Base-by-base conservation (phyloP, 2,329 filamentous ascomycete genomes). In the Endoconidiophora polonica region DNA sequence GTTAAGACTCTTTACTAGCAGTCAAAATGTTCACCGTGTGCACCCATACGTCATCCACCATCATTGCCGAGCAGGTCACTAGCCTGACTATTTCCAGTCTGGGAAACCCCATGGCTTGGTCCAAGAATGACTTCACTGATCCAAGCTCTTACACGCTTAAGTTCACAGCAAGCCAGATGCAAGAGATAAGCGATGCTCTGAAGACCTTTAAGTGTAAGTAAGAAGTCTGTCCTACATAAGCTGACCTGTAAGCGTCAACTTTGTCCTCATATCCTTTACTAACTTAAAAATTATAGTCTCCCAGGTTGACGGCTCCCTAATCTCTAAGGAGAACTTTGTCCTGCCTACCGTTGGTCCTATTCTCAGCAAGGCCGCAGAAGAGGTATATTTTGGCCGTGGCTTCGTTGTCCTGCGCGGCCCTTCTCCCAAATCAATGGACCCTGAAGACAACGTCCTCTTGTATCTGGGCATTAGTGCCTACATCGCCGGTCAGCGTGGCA, bases 391-490 rank as follows among this genome's bases (percentile, higher is more conserved):
- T 10, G 68, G 68, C 3, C 58, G 56, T 9, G 77, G 76, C 1
- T 69, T 80, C 55, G 68, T 68, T 45, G 66, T 80, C 6, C 58
- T 81, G 37, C 67, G 69, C 4, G 77, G 77, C 2, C 61, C 80
- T 1, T 65, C 70, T 12, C 64, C 70, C 0, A 57, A 61, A 2
- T 61, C 59, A 1, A 72, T 74, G 58, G 66, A 68, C 3, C 61
- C 66, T 22, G 70, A 76, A 54, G 74, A 80, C 46, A 73, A 72
- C 47, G 60, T 73, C n/a, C 65, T 69, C 4, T 62, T 78, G 39
- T 79, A 74, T 55, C 65, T 77, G 5, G 77, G 73, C 0, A 60
- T 81, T 7, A 67, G 74, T 1, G 69, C 67, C 49, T 70, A 79
- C 56, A 67, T 81, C 48, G 76, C 71, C 2, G 66, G 71, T 33